phyloP scores from a whole-genome alignment of 2,329 filamentous ascomycete species.

The Sporothrix humicola region DNA sequence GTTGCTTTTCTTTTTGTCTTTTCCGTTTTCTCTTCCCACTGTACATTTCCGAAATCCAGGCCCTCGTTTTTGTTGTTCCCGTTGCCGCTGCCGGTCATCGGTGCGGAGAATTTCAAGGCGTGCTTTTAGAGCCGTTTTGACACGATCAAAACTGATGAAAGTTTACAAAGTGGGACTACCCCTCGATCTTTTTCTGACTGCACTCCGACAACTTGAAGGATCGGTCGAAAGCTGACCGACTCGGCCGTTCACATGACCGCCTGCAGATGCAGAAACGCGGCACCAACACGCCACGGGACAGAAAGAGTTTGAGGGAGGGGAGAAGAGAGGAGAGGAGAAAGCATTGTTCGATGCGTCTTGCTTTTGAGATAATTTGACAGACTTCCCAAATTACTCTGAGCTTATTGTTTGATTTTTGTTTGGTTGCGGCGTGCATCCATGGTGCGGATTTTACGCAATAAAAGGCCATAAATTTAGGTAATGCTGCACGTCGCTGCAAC shows the following conservation, averaged over 20 bases:
- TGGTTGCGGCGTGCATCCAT: neutral
- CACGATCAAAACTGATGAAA: neutral
- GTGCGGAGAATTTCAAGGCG: constrained; percentile 24
- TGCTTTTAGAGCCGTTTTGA: neutral
- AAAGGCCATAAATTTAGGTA: neutral
- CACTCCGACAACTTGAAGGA: neutral
- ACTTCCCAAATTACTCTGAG: neutral
- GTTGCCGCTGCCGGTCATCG: constrained; percentile 27
- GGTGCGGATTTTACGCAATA: neutral
- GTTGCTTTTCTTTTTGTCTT: too few relatives aligned
- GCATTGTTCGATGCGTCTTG: neutral
- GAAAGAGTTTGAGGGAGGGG: neutral
- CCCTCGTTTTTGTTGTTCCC: neutral
- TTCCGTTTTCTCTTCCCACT: neutral
- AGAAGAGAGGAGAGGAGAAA: neutral
- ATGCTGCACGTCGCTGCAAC: too few relatives aligned
- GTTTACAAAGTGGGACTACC: neutral
- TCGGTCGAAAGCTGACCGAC: constrained; percentile 19
- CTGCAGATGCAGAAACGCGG: constrained; percentile 18
- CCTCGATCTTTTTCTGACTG: too few relatives aligned
- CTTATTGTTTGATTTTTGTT: neutral
- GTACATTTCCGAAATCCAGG: neutral
- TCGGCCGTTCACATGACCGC: constrained; percentile 17
- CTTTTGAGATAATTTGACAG: neutral
- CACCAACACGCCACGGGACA: constrained; percentile 6